Base-by-base conservation (phyloP, 306 rosid genomes). In the Luffa aegyptiaca region DNA sequence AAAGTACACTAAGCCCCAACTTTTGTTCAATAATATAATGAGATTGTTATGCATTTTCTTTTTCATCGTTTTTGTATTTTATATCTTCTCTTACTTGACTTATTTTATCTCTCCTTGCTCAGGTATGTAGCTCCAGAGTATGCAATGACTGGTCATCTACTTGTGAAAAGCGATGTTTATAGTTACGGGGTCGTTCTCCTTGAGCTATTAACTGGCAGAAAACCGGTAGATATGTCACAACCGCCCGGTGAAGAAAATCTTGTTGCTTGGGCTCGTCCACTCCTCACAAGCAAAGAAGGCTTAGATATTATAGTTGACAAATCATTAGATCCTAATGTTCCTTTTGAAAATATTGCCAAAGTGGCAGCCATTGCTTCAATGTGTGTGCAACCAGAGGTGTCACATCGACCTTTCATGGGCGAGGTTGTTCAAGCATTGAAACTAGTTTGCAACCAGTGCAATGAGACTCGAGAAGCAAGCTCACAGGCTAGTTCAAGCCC, bases 111-210 rank as follows among this genome's bases (percentile, higher is more conserved):
- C 58, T 66, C 76, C 79, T 74, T 44, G 68, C 83, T 44, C 86
- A 93, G 98, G 78, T 93, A 93, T 21, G 97, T 92, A 83, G 98
- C 97, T 13, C 98, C 98, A 0, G 98, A 93, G 80, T 93, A 93
- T 82, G 97, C 97, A 10, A 93, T 93, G 97, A 93, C 96, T 1
- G 98, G 98, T 0, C 98, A 93, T 88, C 92, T 93, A 85, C 98
- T 92, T 36, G 93, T 93, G 21, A 92, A 92, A 87, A 93, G 98
- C 65, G 98, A 93, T 78, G 98, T 93, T 61, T 93, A 92, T 71
- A 93, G 98, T 85, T 93, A 93, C 11, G 98, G 98, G 17, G 97
- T 93, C 63, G 98, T 93, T 82, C 97, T 93, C 49, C 96, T 93
- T 10, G 98, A 93, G 85, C 92, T 93, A 85, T 83, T 93, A 79